Conservation (phyloP, 192 early-diverging fungal species). For the Entophlyctis luteolus region DNA sequence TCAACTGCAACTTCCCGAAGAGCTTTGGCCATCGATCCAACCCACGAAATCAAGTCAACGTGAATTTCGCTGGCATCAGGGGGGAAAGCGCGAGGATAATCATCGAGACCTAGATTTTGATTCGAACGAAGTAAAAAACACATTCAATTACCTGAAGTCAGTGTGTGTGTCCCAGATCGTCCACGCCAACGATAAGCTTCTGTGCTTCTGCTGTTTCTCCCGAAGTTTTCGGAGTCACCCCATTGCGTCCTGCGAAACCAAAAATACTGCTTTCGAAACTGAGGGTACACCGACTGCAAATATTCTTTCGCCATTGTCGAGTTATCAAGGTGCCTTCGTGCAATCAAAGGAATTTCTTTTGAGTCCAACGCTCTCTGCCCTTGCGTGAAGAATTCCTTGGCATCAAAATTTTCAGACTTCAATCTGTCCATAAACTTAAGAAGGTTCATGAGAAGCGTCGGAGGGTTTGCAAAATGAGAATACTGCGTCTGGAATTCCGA, state of each 20-base stretch:
- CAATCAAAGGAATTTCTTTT: conserved; percentile 14
- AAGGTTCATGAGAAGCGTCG: conserved; percentile 73
- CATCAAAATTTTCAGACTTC: neutral
- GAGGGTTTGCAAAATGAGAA: conserved; percentile 89
- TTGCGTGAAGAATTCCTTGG: neutral
- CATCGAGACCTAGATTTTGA: conserved; percentile 66
- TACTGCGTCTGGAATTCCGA: conserved; percentile 89
- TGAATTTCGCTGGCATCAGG: conserved; percentile 74
- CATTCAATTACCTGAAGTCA: conserved; percentile 67
- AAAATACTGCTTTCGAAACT: conserved; percentile 63
- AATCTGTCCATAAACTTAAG: conserved; percentile 61
- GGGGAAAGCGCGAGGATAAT: conserved; percentile 79
- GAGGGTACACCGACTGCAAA: conserved; percentile 53
- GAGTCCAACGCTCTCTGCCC: neutral
- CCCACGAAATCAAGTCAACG: conserved; percentile 77
- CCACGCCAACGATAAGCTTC: conserved; percentile 90
- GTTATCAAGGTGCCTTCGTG: conserved; percentile 38
- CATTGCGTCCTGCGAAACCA: conserved; percentile 81
- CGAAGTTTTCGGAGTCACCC: conserved; percentile 56
- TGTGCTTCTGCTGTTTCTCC: conserved; percentile 36
- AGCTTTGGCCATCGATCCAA: conserved; percentile 53
- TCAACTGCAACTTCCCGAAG: conserved; percentile 58
- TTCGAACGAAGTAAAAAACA: neutral
- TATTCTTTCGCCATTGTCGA: conserved; percentile 37
- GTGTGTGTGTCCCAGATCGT: conserved; percentile 72